These are phyloP conservation scores for Teratosphaeria zuluensis DNA, from an alignment of 2,329 filamentous ascomycete species.

Conservation along the genomic window DNA sequence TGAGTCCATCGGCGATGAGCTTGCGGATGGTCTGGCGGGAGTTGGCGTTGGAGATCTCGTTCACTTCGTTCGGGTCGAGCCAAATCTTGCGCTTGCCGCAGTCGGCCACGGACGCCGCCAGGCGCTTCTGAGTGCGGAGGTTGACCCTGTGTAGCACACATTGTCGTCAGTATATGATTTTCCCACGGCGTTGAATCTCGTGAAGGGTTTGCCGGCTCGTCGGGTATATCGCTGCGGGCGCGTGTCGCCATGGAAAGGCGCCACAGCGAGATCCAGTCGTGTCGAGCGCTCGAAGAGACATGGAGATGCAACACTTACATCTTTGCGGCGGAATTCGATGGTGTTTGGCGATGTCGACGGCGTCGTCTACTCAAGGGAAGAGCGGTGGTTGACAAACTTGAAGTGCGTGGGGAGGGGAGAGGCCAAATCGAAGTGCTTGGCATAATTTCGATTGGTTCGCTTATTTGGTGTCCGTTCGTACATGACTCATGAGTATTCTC, in stretches of 20 bases:
- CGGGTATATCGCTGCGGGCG: background rate
- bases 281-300: background rate
- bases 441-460: background rate
- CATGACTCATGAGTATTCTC: background rate
- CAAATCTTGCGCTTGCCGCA: conserved; percentile 99
- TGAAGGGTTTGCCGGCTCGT: background rate
- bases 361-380: background rate
- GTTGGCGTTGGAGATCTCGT: conserved; percentile 99
- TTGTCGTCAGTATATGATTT: conserved; percentile 14
- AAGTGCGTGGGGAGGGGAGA: background rate
- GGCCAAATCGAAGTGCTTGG: background rate
- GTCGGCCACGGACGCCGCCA: conserved; percentile 96
- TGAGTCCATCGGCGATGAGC: conserved; percentile 98
- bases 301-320: background rate
- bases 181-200: background rate
- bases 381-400: background rate
- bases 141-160: conserved; percentile 68
- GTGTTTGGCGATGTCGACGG: background rate
- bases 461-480: background rate
- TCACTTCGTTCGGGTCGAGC: conserved; percentile 99
- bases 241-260: background rate
- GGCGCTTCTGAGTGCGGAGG: conserved; percentile 99
- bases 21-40: conserved; percentile 99
- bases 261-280: background rate
- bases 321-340: background rate